Percentiles rank a stretch among this genome's conserved stretches.
phyloP scores from a whole-genome alignment of 2,329 filamentous ascomycete genomes.

The Verruconis gallopava region DNA sequence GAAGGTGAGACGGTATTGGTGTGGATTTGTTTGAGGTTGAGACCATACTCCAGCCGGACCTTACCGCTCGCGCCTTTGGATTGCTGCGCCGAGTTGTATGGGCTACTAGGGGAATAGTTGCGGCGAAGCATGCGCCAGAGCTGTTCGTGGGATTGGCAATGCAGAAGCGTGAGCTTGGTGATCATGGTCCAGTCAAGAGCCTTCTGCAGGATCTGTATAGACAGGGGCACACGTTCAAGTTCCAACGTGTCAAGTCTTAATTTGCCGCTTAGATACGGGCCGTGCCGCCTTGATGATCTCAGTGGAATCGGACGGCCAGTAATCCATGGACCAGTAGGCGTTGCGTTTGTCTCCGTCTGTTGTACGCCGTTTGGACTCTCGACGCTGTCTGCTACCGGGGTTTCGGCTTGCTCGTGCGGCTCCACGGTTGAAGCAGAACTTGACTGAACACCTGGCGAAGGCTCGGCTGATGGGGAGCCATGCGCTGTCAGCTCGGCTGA shows the following conservation, averaged over 20 bases:
- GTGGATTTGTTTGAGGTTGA: constrained; percentile 61
- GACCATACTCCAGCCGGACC: constrained; percentile 19
- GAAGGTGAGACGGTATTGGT: constrained; percentile 58
- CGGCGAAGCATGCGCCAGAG: constrained; percentile 61
- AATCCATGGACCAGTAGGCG: constrained; percentile 1
- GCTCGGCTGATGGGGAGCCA: not conserved
- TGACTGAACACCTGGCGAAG: not conserved
- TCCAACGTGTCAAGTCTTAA: constrained; percentile 59
- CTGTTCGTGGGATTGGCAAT: constrained; percentile 58
- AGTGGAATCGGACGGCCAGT: constrained; percentile 9
- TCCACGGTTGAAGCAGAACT: not conserved
- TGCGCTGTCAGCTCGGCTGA: not conserved
- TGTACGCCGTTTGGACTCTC: not conserved
- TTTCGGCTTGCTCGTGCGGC: not conserved
- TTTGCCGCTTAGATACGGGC: constrained; percentile 39
- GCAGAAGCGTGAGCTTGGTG: constrained; percentile 59
- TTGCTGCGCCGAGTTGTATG: constrained; percentile 19
- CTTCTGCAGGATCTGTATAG: constrained; percentile 53
- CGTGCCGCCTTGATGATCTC: constrained; percentile 10
- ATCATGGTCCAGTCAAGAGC: constrained; percentile 64
- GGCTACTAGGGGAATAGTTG: constrained; percentile 21
- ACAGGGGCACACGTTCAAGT: constrained; percentile 62
- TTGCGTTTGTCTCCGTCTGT: not conserved
- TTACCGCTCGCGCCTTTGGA: constrained; percentile 13
- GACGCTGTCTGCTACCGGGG: not conserved